Percentiles rank a stretch among this genome's conserved stretches.
phyloP scores from a whole-genome alignment of 2,329 filamentous ascomycete species.

The Apiospora rasikravindrae region DNA sequence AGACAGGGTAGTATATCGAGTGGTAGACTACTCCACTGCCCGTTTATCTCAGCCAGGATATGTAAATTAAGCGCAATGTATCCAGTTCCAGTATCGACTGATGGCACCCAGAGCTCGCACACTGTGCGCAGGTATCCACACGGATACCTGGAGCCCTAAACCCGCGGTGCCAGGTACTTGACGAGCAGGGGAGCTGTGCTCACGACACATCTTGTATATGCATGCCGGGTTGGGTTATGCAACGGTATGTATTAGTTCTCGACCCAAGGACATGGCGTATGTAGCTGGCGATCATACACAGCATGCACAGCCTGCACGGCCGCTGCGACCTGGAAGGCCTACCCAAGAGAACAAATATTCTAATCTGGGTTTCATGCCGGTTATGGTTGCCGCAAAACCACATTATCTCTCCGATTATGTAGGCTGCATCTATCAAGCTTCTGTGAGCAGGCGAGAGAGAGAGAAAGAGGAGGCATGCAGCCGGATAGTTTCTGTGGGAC shows the following conservation, averaged over 20 bases:
- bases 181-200: not conserved
- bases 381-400: not conserved
- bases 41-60: conserved; percentile 7
- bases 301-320: conserved; percentile 9
- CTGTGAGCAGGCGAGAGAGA: not conserved
- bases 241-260: not conserved
- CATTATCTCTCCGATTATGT: conserved; percentile 14
- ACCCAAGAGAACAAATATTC: conserved; percentile 7
- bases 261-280: conserved; percentile 1
- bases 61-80: conserved; percentile 17
- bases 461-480: not conserved
- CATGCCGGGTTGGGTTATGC: not conserved
- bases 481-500: not conserved
- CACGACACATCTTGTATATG: not conserved
- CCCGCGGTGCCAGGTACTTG: not conserved
- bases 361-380: conserved; percentile 1
- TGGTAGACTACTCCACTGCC: conserved; percentile 11
- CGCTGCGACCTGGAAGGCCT: not conserved
- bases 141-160: not conserved
- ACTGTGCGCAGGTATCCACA: conserved; percentile 12
- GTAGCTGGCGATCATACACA: conserved; percentile 10
- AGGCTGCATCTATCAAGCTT: conserved; percentile 4
- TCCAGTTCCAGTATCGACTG: conserved; percentile 4
- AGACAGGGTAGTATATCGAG: conserved; percentile 16
- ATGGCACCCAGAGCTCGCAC: not conserved